Conservation (phyloP, 495 filamentous ascomycete species). For the Cercophora sp. region DNA sequence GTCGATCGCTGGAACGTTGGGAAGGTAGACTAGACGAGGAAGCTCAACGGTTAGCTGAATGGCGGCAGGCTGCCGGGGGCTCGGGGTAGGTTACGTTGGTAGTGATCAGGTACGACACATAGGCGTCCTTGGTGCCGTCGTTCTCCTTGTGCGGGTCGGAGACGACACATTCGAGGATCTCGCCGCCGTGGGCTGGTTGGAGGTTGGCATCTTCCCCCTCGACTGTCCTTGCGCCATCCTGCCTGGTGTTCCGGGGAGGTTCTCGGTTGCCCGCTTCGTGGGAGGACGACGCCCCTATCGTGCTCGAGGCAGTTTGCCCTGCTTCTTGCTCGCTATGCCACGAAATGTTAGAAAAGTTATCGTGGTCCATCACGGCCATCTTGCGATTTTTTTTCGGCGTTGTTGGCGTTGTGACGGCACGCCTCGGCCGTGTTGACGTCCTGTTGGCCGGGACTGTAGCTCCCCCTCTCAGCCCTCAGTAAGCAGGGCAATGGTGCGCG, state of each 20-base stretch:
- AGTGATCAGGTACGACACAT: slow-evolving; percentile 90
- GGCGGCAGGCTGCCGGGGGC: background rate
- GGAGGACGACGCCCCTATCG: slow-evolving; percentile 5
- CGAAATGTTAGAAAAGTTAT: slow-evolving; percentile 49
- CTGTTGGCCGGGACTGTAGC: background rate
- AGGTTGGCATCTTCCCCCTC: slow-evolving; percentile 25
- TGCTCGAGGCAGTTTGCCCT: slow-evolving; percentile 12
- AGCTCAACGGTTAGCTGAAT: background rate
- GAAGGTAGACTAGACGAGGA: slow-evolving; percentile 73
- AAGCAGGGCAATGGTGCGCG: too few relatives aligned
- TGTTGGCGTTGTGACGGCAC: too few relatives aligned
- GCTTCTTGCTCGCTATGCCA: slow-evolving; percentile 41
- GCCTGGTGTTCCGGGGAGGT: slow-evolving; percentile 17
- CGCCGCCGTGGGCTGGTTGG: slow-evolving; percentile 68
- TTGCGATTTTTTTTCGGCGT: too few relatives aligned
- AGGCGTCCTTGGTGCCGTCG: slow-evolving; percentile 96
- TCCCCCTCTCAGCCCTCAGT: too few relatives aligned
- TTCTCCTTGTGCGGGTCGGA: slow-evolving; percentile 82
- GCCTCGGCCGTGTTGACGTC: background rate
- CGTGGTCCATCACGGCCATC: slow-evolving; percentile 47
- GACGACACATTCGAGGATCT: slow-evolving; percentile 78
- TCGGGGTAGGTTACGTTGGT: slow-evolving; percentile 59
- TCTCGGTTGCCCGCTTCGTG: slow-evolving; percentile 17
- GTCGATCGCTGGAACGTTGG: slow-evolving; percentile 78
- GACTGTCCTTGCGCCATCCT: slow-evolving; percentile 20